Evolutionary conservation across 2,329 filamentous ascomycete species (phyloP).

Genomic region (Nemania sp.): DNA sequence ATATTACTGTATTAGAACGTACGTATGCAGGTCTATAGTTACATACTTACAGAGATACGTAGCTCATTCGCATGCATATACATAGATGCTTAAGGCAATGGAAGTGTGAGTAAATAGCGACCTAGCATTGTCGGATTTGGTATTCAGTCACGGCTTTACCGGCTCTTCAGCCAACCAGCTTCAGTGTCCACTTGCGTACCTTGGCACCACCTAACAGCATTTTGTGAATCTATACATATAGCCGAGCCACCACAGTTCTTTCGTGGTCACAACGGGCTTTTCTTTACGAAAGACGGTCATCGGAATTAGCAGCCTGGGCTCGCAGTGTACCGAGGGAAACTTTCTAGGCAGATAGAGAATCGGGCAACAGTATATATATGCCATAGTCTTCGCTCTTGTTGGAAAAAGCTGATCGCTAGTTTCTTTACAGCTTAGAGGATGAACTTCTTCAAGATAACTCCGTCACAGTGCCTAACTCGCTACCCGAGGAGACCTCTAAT

Average conservation of each 20-base stretch:
- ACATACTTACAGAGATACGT: slow-evolving; percentile 6
- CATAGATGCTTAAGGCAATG: slow-evolving; percentile 12
- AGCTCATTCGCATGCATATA: neutral
- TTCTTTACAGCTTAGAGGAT: neutral
- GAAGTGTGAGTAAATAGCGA: slow-evolving; percentile 9
- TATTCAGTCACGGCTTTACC: slow-evolving; percentile 14
- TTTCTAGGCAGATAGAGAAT: neutral
- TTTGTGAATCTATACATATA: slow-evolving; percentile 13
- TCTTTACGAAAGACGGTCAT: neutral
- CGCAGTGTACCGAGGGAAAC: neutral
- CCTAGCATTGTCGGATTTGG: slow-evolving; percentile 9
- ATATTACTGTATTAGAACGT: slow-evolving; percentile 17
- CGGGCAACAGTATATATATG: neutral
- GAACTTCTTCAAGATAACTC: neutral
- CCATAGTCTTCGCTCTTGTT: neutral
- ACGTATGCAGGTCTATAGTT: slow-evolving; percentile 3
- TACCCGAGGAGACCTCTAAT: slow-evolving; percentile 5
- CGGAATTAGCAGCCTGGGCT: slow-evolving; percentile 5
- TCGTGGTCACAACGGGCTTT: neutral
- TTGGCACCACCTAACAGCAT: slow-evolving; percentile 13
- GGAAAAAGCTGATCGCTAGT: neutral
- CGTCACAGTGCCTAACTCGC: slow-evolving; percentile 11
- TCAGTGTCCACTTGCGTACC: slow-evolving; percentile 15
- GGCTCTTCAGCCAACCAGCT: slow-evolving; percentile 25
- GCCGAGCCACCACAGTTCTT: slow-evolving; percentile 19